These are phyloP conservation scores for Globisporangium nodosum DNA, from an alignment of 352 stramenopile species.

Conservation along the genomic window DNA sequence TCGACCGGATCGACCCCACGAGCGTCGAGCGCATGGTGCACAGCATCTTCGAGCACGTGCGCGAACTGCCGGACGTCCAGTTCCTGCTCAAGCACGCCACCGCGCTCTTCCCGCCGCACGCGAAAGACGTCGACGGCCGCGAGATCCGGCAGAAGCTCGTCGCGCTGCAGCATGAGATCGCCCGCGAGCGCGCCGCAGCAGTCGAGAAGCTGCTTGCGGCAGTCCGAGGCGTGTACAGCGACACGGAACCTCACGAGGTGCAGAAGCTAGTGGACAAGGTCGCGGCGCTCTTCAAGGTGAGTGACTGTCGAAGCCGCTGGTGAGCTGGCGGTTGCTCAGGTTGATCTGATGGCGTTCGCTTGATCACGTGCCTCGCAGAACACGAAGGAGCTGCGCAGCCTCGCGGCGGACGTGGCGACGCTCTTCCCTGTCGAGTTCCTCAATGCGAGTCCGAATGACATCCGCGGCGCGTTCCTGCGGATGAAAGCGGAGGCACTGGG, in stretches of 20 bases:
- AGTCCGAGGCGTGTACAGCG: slow-evolving; percentile 65
- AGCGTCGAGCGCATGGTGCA: slow-evolving; percentile 76
- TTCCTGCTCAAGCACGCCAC: slow-evolving; percentile 77
- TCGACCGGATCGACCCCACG: slow-evolving; percentile 80
- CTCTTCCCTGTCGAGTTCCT: slow-evolving; percentile 83
- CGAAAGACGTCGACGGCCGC: slow-evolving; percentile 58
- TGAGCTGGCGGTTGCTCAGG: not conserved
- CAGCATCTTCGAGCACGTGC: slow-evolving; percentile 76
- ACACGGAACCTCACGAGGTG: slow-evolving; percentile 73
- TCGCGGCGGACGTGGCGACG: slow-evolving; percentile 63
- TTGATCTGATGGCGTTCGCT: not conserved
- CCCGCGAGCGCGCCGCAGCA: slow-evolving; percentile 45
- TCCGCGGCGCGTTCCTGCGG: slow-evolving; percentile 52
- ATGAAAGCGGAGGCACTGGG: slow-evolving; percentile 49
- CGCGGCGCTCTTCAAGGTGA: slow-evolving; percentile 68
- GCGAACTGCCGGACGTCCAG: slow-evolving; percentile 65
- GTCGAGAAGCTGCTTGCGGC: slow-evolving; percentile 63
- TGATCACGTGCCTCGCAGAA: slow-evolving; percentile 22
- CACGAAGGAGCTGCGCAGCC: slow-evolving; percentile 82
- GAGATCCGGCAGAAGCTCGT: slow-evolving; percentile 48
- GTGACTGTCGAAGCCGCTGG: not conserved
- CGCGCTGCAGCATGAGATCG: slow-evolving; percentile 63
- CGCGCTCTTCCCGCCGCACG: slow-evolving; percentile 59
- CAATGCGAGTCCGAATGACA: slow-evolving; percentile 48
- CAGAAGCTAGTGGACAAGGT: slow-evolving; percentile 44